phyloP scores from a whole-genome alignment of 2,329 filamentous ascomycete species.

The Bipolaris zeicola region DNA sequence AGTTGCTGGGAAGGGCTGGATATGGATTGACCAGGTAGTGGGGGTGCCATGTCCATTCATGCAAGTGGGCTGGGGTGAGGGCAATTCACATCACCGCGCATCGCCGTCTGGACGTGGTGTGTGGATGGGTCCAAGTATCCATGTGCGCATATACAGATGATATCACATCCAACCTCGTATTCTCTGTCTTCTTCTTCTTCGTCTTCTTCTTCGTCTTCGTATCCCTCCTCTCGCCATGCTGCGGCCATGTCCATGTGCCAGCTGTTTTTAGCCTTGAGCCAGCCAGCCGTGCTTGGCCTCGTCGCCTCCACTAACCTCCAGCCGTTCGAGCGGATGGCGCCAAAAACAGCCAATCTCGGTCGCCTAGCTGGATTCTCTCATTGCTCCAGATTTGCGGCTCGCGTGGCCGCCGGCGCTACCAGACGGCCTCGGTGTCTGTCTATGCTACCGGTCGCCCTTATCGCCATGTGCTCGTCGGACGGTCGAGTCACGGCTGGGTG shows the following conservation, averaged over 20 bases:
- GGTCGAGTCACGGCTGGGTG: too few species aligned
- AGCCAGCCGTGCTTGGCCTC: conserved; percentile 5
- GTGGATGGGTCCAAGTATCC: too few species aligned
- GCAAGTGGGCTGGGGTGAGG: too few species aligned
- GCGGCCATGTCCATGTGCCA: too few species aligned
- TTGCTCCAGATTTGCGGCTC: conserved; percentile 18
- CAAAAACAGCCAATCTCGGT: conserved; percentile 11
- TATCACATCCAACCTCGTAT: too few species aligned
- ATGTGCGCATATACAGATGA: too few species aligned
- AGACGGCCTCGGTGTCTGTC: neutral
- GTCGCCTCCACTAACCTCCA: conserved; percentile 6
- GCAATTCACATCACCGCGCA: neutral
- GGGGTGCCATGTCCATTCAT: neutral
- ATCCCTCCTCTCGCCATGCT: too few species aligned
- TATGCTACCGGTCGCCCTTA: neutral
- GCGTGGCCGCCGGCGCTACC: conserved; percentile 12
- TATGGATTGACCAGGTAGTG: neutral
- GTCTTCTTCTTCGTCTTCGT: too few species aligned
- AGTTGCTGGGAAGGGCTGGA: conserved; percentile 11
- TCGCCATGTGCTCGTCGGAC: too few species aligned
- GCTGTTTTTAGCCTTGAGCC: neutral
- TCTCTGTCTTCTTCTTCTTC: too few species aligned
- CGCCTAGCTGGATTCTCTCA: conserved; percentile 4
- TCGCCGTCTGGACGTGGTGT: too few species aligned
- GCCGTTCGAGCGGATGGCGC: conserved; percentile 2